Evolutionary conservation across 441 rosid genomes (phyloP).

Genomic region (Raphanus hybrid): DNA sequence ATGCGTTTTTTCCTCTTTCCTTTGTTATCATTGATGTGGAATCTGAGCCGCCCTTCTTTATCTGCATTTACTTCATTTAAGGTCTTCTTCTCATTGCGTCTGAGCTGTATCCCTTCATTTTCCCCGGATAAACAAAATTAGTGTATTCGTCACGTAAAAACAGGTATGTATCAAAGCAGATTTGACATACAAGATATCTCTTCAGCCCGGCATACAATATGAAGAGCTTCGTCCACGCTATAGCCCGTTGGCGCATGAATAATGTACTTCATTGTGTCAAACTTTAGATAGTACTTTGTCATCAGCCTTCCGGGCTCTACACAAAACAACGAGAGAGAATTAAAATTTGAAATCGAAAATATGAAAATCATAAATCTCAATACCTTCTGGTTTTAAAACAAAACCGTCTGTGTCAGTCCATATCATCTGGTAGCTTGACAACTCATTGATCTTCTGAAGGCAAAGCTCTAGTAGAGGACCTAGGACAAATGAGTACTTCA

Average conservation of each 20-base stretch:
- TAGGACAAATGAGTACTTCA: constrained; percentile 40
- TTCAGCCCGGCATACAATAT: constrained; percentile 79
- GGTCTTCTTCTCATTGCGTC: constrained; percentile 95
- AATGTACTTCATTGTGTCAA: constrained; percentile 89
- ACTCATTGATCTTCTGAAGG: constrained; percentile 79
- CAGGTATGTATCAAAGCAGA: constrained; percentile 29
- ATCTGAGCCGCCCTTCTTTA: constrained; percentile 82
- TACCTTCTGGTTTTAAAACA: constrained; percentile 93
- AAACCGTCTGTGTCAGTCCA: constrained; percentile 91
- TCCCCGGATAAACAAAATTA: constrained; percentile 32
- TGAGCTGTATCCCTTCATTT: constrained; percentile 95
- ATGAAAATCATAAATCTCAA: constrained; percentile 26
- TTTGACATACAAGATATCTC: constrained; percentile 86
- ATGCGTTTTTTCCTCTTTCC: constrained; percentile 90
- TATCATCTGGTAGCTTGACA: constrained; percentile 85
- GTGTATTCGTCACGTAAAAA: constrained; percentile 7
- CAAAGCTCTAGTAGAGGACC: constrained; percentile 65
- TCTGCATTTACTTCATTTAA: constrained; percentile 85
- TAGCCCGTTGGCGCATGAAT: constrained; percentile 69
- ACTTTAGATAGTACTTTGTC: constrained; percentile 96
- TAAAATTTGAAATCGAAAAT: constrained; percentile 27
- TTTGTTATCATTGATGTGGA: constrained; percentile 83
- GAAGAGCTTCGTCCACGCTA: constrained; percentile 83
- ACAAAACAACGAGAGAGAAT: constrained; percentile 6
- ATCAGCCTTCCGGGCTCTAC: constrained; percentile 95